A percentile compares a stretch with the other conserved stretches of the same genome.
These are phyloP conservation scores for Coniosporium tulheliwenetii DNA, from an alignment of 2,329 filamentous ascomycete species.

Conservation along the genomic window DNA sequence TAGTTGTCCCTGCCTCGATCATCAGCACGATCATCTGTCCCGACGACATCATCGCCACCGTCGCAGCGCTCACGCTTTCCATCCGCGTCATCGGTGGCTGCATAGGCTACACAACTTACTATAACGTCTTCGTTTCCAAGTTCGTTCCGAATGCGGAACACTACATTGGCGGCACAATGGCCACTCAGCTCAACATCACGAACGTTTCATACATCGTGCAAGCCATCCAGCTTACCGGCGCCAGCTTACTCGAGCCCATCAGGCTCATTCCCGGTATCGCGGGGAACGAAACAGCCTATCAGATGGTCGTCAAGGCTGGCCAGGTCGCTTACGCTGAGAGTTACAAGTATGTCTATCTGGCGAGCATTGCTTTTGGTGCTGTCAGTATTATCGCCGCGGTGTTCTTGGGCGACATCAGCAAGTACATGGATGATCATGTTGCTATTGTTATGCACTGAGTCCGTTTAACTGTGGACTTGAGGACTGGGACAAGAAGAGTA, in stretches of 20 bases:
- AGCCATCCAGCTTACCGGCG: slow-evolving; percentile 37
- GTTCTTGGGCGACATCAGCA: slow-evolving; percentile 42
- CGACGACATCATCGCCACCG: slow-evolving; percentile 53
- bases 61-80: slow-evolving; percentile 52
- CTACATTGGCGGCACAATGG: slow-evolving; percentile 36
- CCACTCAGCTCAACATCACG: slow-evolving; percentile 32
- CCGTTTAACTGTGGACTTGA: too few species aligned
- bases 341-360: slow-evolving; percentile 47
- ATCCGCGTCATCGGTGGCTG: slow-evolving; percentile 53
- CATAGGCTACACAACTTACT: slow-evolving; percentile 44
- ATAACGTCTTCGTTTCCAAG: slow-evolving; percentile 34
- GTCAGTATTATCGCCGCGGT: slow-evolving; percentile 40
- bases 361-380: slow-evolving; percentile 45
- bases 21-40: slow-evolving; percentile 56
- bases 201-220: slow-evolving; percentile 28
- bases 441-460: not conserved
- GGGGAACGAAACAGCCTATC: slow-evolving; percentile 32
- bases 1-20: slow-evolving; percentile 51
- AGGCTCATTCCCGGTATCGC: slow-evolving; percentile 35
- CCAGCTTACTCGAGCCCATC: slow-evolving; percentile 34
- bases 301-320: slow-evolving; percentile 38
- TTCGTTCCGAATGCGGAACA: slow-evolving; percentile 28
- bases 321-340: slow-evolving; percentile 40
- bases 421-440: slow-evolving; percentile 41
- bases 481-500: too few species aligned